Evolutionary conservation across 352 stramenopile genomes (phyloP).

Genomic region (Phytophthora citrophthora): DNA sequence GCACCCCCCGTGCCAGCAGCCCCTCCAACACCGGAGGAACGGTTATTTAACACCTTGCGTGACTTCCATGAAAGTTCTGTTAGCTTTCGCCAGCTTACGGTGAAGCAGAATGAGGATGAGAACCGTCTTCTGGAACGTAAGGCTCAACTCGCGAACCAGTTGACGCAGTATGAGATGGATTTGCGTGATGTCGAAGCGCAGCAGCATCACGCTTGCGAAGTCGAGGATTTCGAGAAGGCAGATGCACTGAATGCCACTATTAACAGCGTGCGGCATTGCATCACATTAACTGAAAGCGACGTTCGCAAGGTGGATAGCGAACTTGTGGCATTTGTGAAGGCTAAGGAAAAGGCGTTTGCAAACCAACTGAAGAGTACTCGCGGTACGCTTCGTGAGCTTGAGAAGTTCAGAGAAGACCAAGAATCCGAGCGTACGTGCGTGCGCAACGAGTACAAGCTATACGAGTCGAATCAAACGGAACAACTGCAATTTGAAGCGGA

Average conservation of each 20-base stretch:
- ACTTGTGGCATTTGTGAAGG: conserved; percentile 69
- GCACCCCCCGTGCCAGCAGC: conserved; percentile 29
- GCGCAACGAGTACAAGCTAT: conserved; percentile 67
- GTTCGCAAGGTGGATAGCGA: conserved; percentile 82
- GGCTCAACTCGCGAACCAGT: conserved; percentile 60
- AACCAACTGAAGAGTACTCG: conserved; percentile 81
- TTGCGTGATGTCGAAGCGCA: conserved; percentile 80
- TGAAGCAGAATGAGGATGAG: conserved; percentile 81
- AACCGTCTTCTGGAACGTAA: conserved; percentile 76
- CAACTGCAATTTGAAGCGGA: conserved; percentile 83
- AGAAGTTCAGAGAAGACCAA: conserved; percentile 83
- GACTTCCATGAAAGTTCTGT: conserved; percentile 81
- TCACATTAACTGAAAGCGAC: conserved; percentile 82
- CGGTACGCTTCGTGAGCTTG: conserved; percentile 69
- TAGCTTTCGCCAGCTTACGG: conserved; percentile 63
- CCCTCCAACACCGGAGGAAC: conserved; percentile 65
- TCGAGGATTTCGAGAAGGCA: conserved; percentile 88
- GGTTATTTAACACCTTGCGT: conserved; percentile 66
- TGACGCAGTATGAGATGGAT: conserved; percentile 86
- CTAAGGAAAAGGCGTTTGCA: conserved; percentile 79
- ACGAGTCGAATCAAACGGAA: conserved; percentile 69
- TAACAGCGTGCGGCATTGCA: conserved; percentile 82
- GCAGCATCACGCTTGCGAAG: conserved; percentile 78
- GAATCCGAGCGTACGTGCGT: conserved; percentile 53
- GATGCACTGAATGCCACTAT: conserved; percentile 84